These are phyloP conservation scores for Amanita thiersii DNA, from an alignment of 768 basidiomycete species.

Conservation along the genomic window DNA sequence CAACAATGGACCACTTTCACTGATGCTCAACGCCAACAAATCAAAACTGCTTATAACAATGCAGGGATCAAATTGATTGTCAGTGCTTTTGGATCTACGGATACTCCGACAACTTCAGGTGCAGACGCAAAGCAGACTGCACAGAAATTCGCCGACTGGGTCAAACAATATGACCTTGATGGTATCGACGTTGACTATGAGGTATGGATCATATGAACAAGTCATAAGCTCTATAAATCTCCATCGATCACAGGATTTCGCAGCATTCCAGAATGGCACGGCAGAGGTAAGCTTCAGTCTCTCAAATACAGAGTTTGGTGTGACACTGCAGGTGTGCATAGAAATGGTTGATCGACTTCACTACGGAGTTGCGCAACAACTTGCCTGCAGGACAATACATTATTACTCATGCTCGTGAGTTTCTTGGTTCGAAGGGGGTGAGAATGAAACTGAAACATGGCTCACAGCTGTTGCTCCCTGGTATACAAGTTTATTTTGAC, in stretches of 20 bases:
- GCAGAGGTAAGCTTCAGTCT: slow-evolving; percentile 34
- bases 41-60: slow-evolving; percentile 38
- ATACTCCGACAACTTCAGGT: slow-evolving; percentile 46
- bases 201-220: slow-evolving; percentile 16
- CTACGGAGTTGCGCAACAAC: slow-evolving; percentile 14
- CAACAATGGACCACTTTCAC: slow-evolving; percentile 1
- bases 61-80: slow-evolving; percentile 58
- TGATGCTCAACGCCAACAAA: background rate
- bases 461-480: slow-evolving; percentile 42
- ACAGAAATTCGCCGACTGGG: slow-evolving; percentile 56
- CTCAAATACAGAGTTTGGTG: background rate
- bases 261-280: slow-evolving; percentile 44
- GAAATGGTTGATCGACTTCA: slow-evolving; percentile 49
- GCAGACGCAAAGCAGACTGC: slow-evolving; percentile 56
- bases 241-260: slow-evolving; percentile 40
- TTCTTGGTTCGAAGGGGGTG: no score
- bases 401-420: slow-evolving; percentile 18
- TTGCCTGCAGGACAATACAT: background rate
- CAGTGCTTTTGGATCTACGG: slow-evolving; percentile 51
- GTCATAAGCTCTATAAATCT: slow-evolving; percentile 16
- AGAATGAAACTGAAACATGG: background rate
- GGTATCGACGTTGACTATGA: slow-evolving; percentile 75
- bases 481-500: slow-evolving; percentile 12
- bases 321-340: background rate
- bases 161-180: slow-evolving; percentile 51